phyloP scores from a whole-genome alignment of 2,329 filamentous ascomycete genomes.

The Neurospora sp. region DNA sequence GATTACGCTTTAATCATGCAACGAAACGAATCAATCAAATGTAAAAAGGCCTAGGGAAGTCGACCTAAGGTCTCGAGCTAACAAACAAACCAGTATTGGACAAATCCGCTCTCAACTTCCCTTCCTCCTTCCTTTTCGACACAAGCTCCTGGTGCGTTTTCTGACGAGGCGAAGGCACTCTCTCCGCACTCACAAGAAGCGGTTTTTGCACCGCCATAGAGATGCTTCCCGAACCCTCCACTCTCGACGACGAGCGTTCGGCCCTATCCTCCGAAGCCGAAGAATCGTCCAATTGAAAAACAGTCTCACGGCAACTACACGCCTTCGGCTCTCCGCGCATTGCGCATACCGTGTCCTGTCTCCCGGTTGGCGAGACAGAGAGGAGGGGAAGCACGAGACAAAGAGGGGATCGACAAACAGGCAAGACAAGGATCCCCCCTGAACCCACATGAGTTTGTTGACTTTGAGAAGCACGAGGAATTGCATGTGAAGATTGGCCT shows the following conservation, averaged over 20 bases:
- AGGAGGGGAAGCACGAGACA: background rate
- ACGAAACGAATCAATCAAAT: too few species aligned
- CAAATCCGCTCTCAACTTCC: background rate
- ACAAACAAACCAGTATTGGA: too few species aligned
- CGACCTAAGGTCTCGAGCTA: too few species aligned
- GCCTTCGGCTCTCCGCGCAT: background rate
- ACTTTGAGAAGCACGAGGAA: background rate
- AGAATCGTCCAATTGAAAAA: background rate
- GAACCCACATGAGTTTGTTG: background rate
- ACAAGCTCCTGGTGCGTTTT: background rate
- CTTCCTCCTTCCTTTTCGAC: background rate
- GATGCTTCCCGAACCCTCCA: background rate
- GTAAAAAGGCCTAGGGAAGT: too few species aligned
- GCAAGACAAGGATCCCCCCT: background rate
- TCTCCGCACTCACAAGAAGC: background rate
- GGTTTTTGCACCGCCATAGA: background rate
- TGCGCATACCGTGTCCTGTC: background rate
- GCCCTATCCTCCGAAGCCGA: background rate
- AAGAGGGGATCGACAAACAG: background rate
- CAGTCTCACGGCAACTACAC: too few species aligned
- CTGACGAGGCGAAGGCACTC: background rate
- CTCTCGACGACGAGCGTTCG: background rate
- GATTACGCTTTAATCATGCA: too few species aligned
- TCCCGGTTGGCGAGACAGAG: background rate
- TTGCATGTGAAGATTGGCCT: background rate